A percentile compares a stretch with the other conserved stretches of the same genome.
Evolutionary conservation across 768 basidiomycete species (phyloP).

Genomic region (Naganishia vaughanmartiniae): DNA sequence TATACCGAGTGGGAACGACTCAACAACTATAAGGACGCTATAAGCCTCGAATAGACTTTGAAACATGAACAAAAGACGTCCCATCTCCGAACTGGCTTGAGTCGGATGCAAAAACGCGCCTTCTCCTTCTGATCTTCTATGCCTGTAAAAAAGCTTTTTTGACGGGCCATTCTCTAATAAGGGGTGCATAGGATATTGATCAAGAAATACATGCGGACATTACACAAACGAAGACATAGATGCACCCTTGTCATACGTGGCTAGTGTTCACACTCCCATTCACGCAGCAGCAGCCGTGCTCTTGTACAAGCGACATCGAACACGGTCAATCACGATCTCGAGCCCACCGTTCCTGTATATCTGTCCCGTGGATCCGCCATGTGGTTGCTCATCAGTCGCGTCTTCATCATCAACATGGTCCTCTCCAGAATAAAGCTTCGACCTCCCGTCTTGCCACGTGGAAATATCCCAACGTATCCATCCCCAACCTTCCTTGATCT

Average conservation of each 20-base stretch:
- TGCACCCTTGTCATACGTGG: too few species aligned
- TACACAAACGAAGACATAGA: too few species aligned
- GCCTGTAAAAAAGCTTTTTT: background rate
- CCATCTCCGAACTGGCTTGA: background rate
- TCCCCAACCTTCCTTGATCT: slow-evolving; percentile 51
- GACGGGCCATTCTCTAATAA: background rate
- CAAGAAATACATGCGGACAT: too few species aligned
- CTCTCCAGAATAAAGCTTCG: background rate
- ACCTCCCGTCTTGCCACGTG: slow-evolving; percentile 35
- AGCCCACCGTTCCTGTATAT: slow-evolving; percentile 16
- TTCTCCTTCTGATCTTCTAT: too few species aligned
- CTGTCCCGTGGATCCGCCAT: background rate
- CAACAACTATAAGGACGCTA: too few species aligned
- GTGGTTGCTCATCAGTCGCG: slow-evolving; percentile 8
- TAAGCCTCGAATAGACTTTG: background rate
- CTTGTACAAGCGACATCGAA: slow-evolving; percentile 27
- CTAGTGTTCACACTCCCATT: too few species aligned
- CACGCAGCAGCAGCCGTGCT: background rate
- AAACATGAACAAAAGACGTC: background rate
- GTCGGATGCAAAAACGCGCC: background rate
- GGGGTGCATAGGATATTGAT: background rate
- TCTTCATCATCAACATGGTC: slow-evolving; percentile 16
- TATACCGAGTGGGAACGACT: background rate
- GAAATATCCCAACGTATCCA: slow-evolving; percentile 48
- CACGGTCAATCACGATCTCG: slow-evolving; percentile 28